Evolutionary conservation across 2,329 filamentous ascomycete genomes (phyloP).

Genomic region (Neopestalotiopsis sp.): DNA sequence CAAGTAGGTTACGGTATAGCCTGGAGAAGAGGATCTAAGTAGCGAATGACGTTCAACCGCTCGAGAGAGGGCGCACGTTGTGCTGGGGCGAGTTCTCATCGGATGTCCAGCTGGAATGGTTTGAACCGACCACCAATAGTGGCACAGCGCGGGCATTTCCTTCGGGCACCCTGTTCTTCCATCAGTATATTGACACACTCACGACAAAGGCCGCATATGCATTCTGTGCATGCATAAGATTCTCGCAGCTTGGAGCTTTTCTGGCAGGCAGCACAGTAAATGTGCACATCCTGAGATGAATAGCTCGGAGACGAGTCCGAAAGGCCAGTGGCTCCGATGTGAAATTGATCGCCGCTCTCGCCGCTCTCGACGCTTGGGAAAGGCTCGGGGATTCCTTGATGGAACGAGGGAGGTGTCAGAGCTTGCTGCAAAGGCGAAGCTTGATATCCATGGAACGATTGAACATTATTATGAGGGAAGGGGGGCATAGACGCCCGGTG

Average conservation of each 20-base stretch:
- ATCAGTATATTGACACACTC: slow-evolving; percentile 85
- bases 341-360: slow-evolving; percentile 73
- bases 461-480: slow-evolving; percentile 54
- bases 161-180: slow-evolving; percentile 74
- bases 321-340: slow-evolving; percentile 69
- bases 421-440: slow-evolving; percentile 91
- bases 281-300: slow-evolving; percentile 78
- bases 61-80: slow-evolving; percentile 15
- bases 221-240: slow-evolving; percentile 94
- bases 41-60: slow-evolving; percentile 18
- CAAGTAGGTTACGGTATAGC: slow-evolving; percentile 13
- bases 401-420: slow-evolving; percentile 80
- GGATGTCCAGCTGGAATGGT: slow-evolving; percentile 82
- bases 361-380: slow-evolving; percentile 89
- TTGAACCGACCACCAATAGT: slow-evolving; percentile 83
- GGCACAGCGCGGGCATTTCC: slow-evolving; percentile 80
- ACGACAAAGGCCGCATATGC: slow-evolving; percentile 90
- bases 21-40: slow-evolving; percentile 16
- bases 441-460: slow-evolving; percentile 74
- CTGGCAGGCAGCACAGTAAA: slow-evolving; percentile 90
- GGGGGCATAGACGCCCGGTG: slow-evolving; percentile 67
- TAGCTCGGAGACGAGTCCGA: slow-evolving; percentile 76
- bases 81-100: slow-evolving; percentile 50
- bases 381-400: slow-evolving; percentile 72
- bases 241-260: slow-evolving; percentile 77